Base-by-base conservation (phyloP, 1,284 basidiomycete genomes). In the Tylopilus sp. region DNA sequence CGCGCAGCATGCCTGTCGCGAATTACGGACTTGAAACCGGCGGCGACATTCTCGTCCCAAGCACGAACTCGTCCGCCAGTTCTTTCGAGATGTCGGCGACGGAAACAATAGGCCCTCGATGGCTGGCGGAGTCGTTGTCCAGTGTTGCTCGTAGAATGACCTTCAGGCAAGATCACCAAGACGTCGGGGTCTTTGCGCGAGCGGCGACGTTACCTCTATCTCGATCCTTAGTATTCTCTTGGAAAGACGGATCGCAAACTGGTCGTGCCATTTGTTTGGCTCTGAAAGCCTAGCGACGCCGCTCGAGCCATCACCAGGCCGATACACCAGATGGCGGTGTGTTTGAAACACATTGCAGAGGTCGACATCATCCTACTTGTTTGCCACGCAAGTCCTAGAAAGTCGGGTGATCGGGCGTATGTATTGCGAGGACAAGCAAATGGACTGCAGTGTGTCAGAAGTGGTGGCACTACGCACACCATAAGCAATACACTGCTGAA, bases 271-370 rank as follows among this genome's bases (percentile, higher is more conserved):
- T 41, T 61, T 56, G 56, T 75, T 75, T 9, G 67, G 66, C 60
- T 83, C 76, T n/a, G n/a, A n/a, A n/a, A n/a, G n/a, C n/a, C n/a
- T n/a, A 19, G 66, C 58, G 1, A 70, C 65, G 4, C 72, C 74
- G 10, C 75, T 75, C 4, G 89, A 66, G 0, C 84, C 86, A 57
- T 89, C 86, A 59, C 89, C 86, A 42, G 88, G 71, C 30, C 89
- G 67, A 89, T 72, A 49, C 78, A 78, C 53, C 85, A 77, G 41
- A 84, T 85, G 21, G 71, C 72, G 3, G n/a, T 73, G 4, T 71
- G 69, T 25, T 69, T 62, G 65, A 89, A 76, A 54, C 73, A 84
- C 26, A 61, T 53, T 61, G 65, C 85, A 88, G 9, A 89, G 67
- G 7, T 77, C 72, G 29, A 69, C 56, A n/a, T n/a, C 57, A 0